Conservation (phyloP, 2,329 filamentous ascomycete genomes). For the Ploettnerulaceae sp. region DNA sequence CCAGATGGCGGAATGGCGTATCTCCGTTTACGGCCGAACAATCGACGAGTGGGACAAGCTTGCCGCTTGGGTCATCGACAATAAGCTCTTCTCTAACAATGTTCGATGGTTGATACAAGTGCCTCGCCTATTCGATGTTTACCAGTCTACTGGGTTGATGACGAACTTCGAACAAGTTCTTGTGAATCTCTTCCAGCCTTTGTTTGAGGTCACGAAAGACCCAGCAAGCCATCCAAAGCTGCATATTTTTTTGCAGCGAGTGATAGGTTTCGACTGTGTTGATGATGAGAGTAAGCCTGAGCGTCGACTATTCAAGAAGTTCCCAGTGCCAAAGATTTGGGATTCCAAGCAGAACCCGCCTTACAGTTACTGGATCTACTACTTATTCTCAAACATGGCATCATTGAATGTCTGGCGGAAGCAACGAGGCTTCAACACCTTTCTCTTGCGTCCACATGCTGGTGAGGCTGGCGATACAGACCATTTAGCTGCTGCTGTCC, state of each 20-base stretch:
- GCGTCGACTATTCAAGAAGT: constrained; percentile 90
- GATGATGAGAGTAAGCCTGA: constrained; percentile 98
- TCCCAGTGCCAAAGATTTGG: constrained; percentile 86
- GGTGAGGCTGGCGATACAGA: constrained; percentile 96
- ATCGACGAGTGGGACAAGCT: constrained; percentile 97
- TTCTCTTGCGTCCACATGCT: constrained; percentile 87
- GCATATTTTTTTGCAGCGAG: constrained; percentile 88
- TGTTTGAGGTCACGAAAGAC: constrained; percentile 91
- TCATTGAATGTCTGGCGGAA: constrained; percentile 91
- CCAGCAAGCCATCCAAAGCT: constrained; percentile 85
- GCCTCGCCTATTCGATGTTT: constrained; percentile 90
- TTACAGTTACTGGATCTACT: constrained; percentile 99
- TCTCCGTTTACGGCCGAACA: constrained; percentile 90
- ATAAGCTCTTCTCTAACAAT: constrained; percentile 96
- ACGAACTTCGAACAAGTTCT: constrained; percentile 86
- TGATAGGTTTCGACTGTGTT: constrained; percentile 95
- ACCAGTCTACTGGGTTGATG: constrained; percentile 85
- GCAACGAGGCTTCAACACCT: constrained; percentile 90
- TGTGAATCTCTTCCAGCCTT: constrained; percentile 83
- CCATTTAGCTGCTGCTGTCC: constrained; percentile 83
- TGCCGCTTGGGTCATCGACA: constrained; percentile 94
- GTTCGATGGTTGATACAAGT: constrained; percentile 96
- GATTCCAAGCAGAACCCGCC: constrained; percentile 91
- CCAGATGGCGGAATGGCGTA: constrained; percentile 99
- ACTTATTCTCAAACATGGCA: constrained; percentile 88